Conservation (phyloP, 73 alveolate species). For the Blepharisma stoltei region DNA sequence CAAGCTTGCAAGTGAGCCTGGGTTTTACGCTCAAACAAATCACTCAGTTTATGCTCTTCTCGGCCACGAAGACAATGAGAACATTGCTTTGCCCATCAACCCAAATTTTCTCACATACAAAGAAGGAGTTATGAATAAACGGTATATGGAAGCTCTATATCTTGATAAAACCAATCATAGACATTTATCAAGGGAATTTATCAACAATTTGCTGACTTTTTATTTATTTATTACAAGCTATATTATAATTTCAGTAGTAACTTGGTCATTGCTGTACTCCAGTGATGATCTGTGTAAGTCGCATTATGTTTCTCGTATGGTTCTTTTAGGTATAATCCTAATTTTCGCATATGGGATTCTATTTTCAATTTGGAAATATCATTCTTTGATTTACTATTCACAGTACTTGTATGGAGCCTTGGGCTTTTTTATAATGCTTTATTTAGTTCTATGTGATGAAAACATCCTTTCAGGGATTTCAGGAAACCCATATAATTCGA, state of each 20-base stretch:
- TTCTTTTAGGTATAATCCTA: neutral
- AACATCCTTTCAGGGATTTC: neutral
- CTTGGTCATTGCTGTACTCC: neutral
- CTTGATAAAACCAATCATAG: neutral
- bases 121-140: neutral
- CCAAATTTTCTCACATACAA: neutral
- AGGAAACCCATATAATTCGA: neutral
- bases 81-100: neutral
- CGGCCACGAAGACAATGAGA: conserved; percentile 3
- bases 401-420: neutral
- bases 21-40: neutral
- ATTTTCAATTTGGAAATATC: neutral
- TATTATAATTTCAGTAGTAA: neutral
- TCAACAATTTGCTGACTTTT: neutral
- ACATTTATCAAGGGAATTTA: neutral
- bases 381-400: neutral
- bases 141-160: neutral
- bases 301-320: neutral
- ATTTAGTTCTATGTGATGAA: neutral
- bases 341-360: neutral
- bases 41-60: neutral
- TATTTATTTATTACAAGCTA: neutral
- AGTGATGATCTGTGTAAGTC: neutral
- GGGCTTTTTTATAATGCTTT: neutral
- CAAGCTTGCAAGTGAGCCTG: too few relatives aligned